Conservation (phyloP, 495 filamentous ascomycete species). For the Cercophora newfieldiana region DNA sequence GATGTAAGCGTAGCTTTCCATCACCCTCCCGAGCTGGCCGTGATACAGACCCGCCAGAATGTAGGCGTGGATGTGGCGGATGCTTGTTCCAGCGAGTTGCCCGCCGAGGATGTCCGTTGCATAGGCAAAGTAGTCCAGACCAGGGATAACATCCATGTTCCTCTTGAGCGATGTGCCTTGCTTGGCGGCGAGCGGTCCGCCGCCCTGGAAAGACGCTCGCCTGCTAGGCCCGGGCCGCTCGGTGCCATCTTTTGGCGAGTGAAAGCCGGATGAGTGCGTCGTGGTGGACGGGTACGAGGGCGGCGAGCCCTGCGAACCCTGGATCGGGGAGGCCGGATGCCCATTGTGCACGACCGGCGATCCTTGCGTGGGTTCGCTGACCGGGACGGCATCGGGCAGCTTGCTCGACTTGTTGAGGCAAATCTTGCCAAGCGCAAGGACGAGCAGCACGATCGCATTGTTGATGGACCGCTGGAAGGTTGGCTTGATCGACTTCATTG, state of each 20-base stretch:
- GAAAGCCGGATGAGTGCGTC: conserved; percentile 42
- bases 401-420: conserved; percentile 60
- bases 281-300: conserved; percentile 40
- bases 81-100: conserved; percentile 71
- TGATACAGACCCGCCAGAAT: conserved; percentile 86
- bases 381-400: conserved; percentile 61
- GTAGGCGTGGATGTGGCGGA: conserved; percentile 81
- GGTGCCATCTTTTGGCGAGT: conserved; percentile 49
- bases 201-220: conserved; percentile 46
- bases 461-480: conserved; percentile 58
- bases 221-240: conserved; percentile 44
- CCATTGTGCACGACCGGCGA: conserved; percentile 53
- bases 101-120: conserved; percentile 85
- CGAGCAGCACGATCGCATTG: conserved; percentile 76
- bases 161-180: conserved; percentile 39
- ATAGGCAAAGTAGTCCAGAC: conserved; percentile 82
- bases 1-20: conserved; percentile 91
- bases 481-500: conserved; percentile 43
- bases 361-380: conserved; percentile 41
- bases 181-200: conserved; percentile 24
- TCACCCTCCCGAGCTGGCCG: conserved; percentile 80
- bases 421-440: conserved; percentile 84
- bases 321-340: conserved; percentile 33
- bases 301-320: conserved; percentile 54
- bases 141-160: conserved; percentile 88